These are phyloP conservation scores for Globisporangium carolinianum DNA, from an alignment of 352 stramenopile species.

Conservation along the genomic window DNA sequence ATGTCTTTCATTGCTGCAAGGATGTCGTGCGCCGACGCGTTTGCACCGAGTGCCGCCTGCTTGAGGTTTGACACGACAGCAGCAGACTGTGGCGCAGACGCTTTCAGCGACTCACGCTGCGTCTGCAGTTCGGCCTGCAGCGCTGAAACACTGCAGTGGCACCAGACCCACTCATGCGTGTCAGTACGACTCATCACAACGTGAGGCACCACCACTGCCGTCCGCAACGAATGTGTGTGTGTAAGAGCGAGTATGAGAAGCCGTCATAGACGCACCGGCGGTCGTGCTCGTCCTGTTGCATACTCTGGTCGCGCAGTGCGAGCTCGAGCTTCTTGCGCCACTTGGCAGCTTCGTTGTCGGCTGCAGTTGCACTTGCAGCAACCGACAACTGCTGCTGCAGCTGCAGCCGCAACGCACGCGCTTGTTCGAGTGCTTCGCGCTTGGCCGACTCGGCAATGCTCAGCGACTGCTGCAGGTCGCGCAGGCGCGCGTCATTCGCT, in stretches of 20 bases:
- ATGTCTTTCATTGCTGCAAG: conserved; percentile 67
- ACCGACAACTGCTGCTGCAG: conserved; percentile 25
- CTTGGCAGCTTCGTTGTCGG: conserved; percentile 24
- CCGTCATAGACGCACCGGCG: conserved; percentile 16
- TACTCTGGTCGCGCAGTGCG: conserved; percentile 36
- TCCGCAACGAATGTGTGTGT: too few species aligned
- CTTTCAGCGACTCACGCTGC: not conserved
- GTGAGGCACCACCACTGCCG: too few species aligned
- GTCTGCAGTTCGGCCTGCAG: not conserved
- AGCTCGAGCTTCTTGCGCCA: conserved; percentile 60
- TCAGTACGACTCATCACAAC: too few species aligned
- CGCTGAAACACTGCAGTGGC: not conserved
- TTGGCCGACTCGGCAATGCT: conserved; percentile 25
- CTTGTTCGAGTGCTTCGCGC: conserved; percentile 46
- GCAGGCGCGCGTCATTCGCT: conserved; percentile 13
- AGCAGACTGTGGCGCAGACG: not conserved
- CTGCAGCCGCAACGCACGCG: conserved; percentile 31
- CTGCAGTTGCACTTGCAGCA: conserved; percentile 7
- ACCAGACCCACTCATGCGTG: too few species aligned
- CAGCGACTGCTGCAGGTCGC: conserved; percentile 20
- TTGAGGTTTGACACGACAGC: conserved; percentile 35
- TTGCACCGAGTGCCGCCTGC: conserved; percentile 30
- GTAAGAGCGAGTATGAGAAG: too few species aligned
- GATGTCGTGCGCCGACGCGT: conserved; percentile 56
- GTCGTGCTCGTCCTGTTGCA: conserved; percentile 30